Base-by-base conservation (phyloP, 202 grass and related monocot species). In the Elaeis oleifera region DNA sequence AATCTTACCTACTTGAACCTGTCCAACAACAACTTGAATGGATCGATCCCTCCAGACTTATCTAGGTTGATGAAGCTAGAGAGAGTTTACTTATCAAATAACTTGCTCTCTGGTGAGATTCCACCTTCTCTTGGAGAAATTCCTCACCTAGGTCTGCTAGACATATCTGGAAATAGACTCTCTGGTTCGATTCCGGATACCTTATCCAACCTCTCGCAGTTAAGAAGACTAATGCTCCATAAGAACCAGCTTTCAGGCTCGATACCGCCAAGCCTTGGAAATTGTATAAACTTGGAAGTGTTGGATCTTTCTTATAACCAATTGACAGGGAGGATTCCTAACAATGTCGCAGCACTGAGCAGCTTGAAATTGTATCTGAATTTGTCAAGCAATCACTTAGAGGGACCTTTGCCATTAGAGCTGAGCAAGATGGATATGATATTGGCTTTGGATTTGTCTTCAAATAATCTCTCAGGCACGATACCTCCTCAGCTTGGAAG, bases 1-100 rank as follows among this genome's bases (percentile, higher is more conserved):
- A 97, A 97, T 23, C 82, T 97, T 60, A 97, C 92, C 36, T 70
- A 79, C 29, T 56, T 97, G 16, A 97, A 97, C 71, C 65, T 97
- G 9, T 97, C 92, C 0, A 65, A 97, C 84, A 97, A 97, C 65
- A 67, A 70, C 65, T 49, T 97, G 53, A 91, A 91, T 14, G 92
- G 88, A 50, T 86, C 92, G 8, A 86, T 97, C 22, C 87, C 82
- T 0, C 69, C 68, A 24, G 77, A 66, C 24, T 24, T 97, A 79
- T 74, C 63, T 3, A 21, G 79, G 39, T 66, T 91, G 76, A 67
- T 23, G 76, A 79, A 84, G 68, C 79, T 97, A 0, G 92, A 97
- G 79, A 79, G 82, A 63, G 19, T 86, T 19, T 64, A 79, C 76
- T 65, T 97, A 16, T 88, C 83, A 16, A 67, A 89, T 62, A 97